Evolutionary conservation across 768 basidiomycete species (phyloP), one percentile per base, ranked within the genome.

Genomic region (Boletus sp.): DNA sequence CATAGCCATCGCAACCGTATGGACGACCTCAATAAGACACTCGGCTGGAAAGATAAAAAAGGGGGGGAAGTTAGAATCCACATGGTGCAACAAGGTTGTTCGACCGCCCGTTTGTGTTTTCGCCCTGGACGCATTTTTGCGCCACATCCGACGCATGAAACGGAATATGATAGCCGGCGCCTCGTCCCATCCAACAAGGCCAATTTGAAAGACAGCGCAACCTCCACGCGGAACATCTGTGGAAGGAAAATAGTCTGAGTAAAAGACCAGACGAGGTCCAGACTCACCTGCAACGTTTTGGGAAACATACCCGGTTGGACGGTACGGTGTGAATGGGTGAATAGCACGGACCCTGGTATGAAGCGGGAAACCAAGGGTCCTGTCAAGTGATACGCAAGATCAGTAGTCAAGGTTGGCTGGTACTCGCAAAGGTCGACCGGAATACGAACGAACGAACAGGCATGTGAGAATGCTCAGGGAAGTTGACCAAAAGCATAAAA

Each of bases 101-200:
- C 6, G 51, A 41, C 23, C 4, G 40, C 5, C 8, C 38, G 21
- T 8, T 33, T 27, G 14, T 56, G 33, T 33, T 33, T 44, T 50
- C 13, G 25, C 25, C 25, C 25, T 25, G 25, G 23, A 49, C 47
- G 27, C 4, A 10, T 11, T 5, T 13, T 27, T 30, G 52, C 60
- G 61, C 56, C 60, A 63, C 60, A 61, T 46, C 60, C 29, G 50
- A 53, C 49, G 10, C 23, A 47, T 45, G 48, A 30, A 29, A 32
- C 15, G 47, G 40, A 29, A 33, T 14, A 38, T 29, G 27, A 10
- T 33, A 34, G 25, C 27, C 44, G 15, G 39, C 9, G 13, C 39
- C 11, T 57, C 17, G 29, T 32, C 54, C 33, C 29, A 30, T 47
- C 33, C 25, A 30, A 30, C 17, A 33, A 27, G 30, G 42, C 32